Base-by-base conservation (phyloP, 1,284 basidiomycete genomes). In the Tilletia walkeri region DNA sequence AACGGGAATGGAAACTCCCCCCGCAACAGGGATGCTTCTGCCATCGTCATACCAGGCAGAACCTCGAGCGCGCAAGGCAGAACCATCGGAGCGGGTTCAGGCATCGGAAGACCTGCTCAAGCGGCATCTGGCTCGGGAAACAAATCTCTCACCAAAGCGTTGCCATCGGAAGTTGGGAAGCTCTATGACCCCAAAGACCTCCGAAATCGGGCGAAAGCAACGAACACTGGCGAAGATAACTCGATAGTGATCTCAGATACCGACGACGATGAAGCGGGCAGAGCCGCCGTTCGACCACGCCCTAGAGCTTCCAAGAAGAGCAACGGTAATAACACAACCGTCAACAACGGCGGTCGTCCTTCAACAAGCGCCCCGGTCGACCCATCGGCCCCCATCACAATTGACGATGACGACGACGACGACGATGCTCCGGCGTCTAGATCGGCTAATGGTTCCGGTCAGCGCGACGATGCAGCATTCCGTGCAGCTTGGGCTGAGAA, bases 181-280 rank as follows among this genome's bases (percentile, higher is more conserved):
- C 59, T 63, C 34, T 63, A 63, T 4, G 59, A 63, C n/a, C 59
- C 59, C 36, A 63, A 63, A 14, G 59, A 63, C 36, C 30, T 63
- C 36, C 34, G 36, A 18, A 63, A 34, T 10, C 59, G 59, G 36
- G 30, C 38, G 12, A 18, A 38, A 12, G 59, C 36, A 18, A 9
- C 34, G 36, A 39, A 63, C 36, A 30, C 24, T 30, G 24, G 24
- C 24, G 18, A 14, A 20, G 59, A 16, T 24, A 53, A 53, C 16
- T n/a, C 50, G 6, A 53, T 53, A 18, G 50, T n/a, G 10, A 53
- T 53, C 7, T 53, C 50, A 10, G 50, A 53, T 24, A 7, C 7
- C 6, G 50, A 53, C 50, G 16, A 53, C 50, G 16, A 53, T 24
- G 50, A 9, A n/a, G 9, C 9, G 14, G 14, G 41, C 9, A 45